These are phyloP conservation scores for Colletotrichum higginsianum DNA, from an alignment of 2,329 filamentous ascomycete genomes.

Conservation along the genomic window DNA sequence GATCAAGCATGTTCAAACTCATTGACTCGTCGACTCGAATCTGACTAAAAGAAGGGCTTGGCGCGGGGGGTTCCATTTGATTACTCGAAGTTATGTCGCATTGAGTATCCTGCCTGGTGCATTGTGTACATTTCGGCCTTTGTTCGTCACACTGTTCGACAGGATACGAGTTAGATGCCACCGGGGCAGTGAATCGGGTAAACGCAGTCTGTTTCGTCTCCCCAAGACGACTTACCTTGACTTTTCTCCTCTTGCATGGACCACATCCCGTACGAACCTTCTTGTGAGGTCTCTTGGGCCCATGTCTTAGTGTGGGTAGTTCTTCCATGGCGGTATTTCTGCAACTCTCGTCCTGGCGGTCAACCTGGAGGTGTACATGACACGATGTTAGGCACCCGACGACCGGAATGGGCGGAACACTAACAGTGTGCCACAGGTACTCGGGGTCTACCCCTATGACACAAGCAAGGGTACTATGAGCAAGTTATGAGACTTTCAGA, in stretches of 20 bases:
- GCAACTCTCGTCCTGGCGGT: neutral
- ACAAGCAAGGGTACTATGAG: neutral
- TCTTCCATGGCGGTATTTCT: neutral
- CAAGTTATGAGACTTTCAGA: neutral
- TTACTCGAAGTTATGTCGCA: constrained; percentile 50
- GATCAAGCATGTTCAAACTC: constrained; percentile 57
- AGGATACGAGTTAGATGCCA: neutral
- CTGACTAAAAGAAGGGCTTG: neutral
- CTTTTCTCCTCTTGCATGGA: constrained; percentile 56
- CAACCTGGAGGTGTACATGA: neutral
- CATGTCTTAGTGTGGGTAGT: neutral
- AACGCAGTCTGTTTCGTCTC: neutral
- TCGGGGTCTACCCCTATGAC: neutral
- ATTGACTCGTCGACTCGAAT: neutral
- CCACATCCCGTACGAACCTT: constrained; percentile 56
- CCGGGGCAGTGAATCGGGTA: neutral
- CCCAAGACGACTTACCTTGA: constrained; percentile 50
- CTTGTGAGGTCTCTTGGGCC: constrained; percentile 25
- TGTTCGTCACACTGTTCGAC: constrained; percentile 55
- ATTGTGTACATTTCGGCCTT: constrained; percentile 56
- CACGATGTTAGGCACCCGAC: neutral
- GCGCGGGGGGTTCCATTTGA: neutral
- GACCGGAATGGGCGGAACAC: too few relatives aligned
- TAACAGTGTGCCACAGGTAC: neutral
- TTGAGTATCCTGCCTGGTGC: constrained; percentile 54